A percentile compares a stretch with the other conserved stretches of the same genome.
Conservation (phyloP, 345 rosid species). For the Hibiscus tridactylites region DNA sequence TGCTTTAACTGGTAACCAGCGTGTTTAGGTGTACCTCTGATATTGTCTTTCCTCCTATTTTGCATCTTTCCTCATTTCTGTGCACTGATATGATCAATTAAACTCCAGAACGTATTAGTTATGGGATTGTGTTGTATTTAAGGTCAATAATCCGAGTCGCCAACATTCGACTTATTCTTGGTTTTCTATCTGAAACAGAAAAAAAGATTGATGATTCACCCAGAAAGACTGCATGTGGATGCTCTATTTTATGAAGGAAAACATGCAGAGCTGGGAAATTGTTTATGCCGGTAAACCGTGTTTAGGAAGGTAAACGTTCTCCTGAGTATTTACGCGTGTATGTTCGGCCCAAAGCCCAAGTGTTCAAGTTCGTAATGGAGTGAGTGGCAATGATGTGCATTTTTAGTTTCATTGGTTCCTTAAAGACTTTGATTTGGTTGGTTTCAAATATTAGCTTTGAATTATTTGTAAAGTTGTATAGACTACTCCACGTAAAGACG, state of each 20-base stretch:
- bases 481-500: slow-evolving; percentile 25
- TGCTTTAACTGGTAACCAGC: neutral
- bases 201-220: slow-evolving; percentile 75
- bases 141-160: neutral
- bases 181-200: slow-evolving; percentile 41
- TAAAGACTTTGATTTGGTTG: neutral
- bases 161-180: neutral
- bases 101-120: neutral
- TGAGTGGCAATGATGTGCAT: slow-evolving; percentile 6
- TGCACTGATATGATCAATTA: neutral
- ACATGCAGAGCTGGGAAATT: neutral
- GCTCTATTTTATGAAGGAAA: slow-evolving; percentile 63
- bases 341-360: slow-evolving; percentile 16
- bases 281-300: slow-evolving; percentile 18
- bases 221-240: slow-evolving; percentile 64
- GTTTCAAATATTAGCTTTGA: slow-evolving; percentile 14
- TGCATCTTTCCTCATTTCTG: neutral
- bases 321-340: slow-evolving; percentile 7
- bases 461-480: slow-evolving; percentile 33
- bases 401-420: neutral
- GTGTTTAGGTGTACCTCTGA: neutral
- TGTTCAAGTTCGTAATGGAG: slow-evolving; percentile 15
- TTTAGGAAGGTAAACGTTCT: slow-evolving; percentile 34
- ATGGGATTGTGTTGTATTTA: neutral
- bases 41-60: neutral